Percentiles rank a stretch among this genome's conserved stretches.
Conservation (phyloP, 2,329 filamentous ascomycete species). For the Botrytis cinerea region DNA sequence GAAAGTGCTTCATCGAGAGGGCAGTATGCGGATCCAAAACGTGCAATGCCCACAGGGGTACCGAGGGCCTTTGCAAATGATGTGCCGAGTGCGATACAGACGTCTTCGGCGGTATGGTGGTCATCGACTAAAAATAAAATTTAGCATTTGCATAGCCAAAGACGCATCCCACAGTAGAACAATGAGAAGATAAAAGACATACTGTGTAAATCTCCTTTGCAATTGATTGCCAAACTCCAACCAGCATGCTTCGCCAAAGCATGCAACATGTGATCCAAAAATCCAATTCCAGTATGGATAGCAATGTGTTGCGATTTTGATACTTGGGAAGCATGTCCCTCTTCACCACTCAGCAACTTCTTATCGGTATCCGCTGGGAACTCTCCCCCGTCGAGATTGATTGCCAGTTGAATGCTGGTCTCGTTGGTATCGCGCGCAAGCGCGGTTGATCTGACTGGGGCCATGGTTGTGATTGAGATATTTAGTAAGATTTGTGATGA, state of each 20-base stretch:
- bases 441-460: constrained; percentile 64
- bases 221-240: constrained; percentile 83
- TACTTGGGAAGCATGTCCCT: constrained; percentile 78
- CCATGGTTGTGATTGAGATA: constrained; percentile 4
- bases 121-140: constrained; percentile 73
- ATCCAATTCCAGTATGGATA: constrained; percentile 92
- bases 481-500: not conserved
- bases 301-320: constrained; percentile 84
- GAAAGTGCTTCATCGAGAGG: constrained; percentile 95
- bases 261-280: constrained; percentile 98
- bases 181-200: constrained; percentile 43
- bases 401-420: constrained; percentile 90
- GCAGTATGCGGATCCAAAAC: constrained; percentile 89
- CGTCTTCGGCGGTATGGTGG: constrained; percentile 97
- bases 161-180: not conserved
- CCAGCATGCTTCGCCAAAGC: constrained; percentile 93
- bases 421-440: constrained; percentile 94
- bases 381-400: constrained; percentile 65
- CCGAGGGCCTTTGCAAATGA: constrained; percentile 83
- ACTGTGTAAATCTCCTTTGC: constrained; percentile 91
- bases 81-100: constrained; percentile 84
- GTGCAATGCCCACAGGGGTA: constrained; percentile 75
- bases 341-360: constrained; percentile 52
- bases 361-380: constrained; percentile 67
- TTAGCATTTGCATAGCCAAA: constrained; percentile 26